phyloP scores from a whole-genome alignment of 2,329 filamentous ascomycete species.

The Eutypella sp. region DNA sequence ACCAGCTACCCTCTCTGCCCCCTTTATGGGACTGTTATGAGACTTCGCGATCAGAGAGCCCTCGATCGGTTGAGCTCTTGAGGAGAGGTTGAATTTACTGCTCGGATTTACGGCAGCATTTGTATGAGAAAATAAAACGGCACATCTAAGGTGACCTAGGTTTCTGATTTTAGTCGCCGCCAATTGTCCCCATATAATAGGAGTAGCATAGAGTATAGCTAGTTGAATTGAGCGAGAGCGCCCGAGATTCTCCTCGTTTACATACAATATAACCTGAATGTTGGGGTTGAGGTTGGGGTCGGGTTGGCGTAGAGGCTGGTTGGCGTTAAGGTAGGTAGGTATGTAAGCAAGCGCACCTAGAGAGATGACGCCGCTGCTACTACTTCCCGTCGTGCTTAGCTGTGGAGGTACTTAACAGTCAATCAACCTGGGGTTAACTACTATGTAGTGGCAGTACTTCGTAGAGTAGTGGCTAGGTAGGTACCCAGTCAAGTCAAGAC shows the following conservation, averaged over 20 bases:
- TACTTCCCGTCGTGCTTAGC: too few relatives aligned
- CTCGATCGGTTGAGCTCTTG: too few relatives aligned
- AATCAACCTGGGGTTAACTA: too few relatives aligned
- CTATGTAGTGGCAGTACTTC: neutral
- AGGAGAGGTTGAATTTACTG: neutral
- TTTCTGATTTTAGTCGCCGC: neutral
- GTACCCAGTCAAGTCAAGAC: too few relatives aligned
- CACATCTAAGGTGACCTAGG: neutral
- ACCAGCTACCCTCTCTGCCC: conserved; percentile 12
- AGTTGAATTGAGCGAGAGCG: neutral
- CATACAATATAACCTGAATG: too few relatives aligned
- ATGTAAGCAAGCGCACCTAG: neutral
- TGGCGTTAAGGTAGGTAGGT: neutral
- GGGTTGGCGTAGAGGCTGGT: too few relatives aligned
- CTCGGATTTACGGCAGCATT: neutral
- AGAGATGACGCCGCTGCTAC: neutral
- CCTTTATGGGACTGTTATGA: conserved; percentile 1
- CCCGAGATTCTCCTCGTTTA: neutral
- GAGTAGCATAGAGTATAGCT: neutral
- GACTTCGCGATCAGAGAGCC: too few relatives aligned
- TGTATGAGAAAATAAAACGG: neutral
- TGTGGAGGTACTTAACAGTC: too few relatives aligned
- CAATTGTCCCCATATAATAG: neutral
- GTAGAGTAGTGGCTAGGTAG: neutral
- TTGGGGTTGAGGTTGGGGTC: too few relatives aligned